These are phyloP conservation scores for Phoma sp. DNA, from an alignment of 2,329 filamentous ascomycete genomes.

Conservation along the genomic window DNA sequence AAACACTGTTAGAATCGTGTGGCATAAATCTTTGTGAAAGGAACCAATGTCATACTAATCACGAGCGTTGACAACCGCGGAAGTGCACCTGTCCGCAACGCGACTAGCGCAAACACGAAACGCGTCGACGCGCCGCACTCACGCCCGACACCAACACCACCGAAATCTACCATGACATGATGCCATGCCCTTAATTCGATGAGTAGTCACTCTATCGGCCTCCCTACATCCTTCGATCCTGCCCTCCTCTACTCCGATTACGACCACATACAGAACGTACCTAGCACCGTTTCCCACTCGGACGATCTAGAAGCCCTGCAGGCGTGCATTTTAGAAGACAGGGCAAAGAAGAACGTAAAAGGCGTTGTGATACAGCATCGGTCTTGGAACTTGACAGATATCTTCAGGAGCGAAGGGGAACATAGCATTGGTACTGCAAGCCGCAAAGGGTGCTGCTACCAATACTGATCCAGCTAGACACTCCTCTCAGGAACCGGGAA, in stretches of 20 bases:
- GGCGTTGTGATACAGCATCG: constrained; percentile 60
- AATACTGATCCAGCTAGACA: constrained; percentile 41
- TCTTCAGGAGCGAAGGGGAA: constrained; percentile 59
- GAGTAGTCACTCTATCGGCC: constrained; percentile 38
- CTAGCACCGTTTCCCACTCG: constrained; percentile 41
- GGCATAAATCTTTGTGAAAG: no score
- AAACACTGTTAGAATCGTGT: no score
- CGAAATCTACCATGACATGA: constrained; percentile 1
- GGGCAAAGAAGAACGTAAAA: constrained; percentile 49
- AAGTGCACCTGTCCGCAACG: background rate
- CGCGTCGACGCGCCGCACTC: constrained; percentile 18
- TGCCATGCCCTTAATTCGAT: constrained; percentile 22
- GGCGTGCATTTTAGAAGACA: constrained; percentile 50
- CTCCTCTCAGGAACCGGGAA: constrained; percentile 35
- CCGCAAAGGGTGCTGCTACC: background rate
- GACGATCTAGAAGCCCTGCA: constrained; percentile 58
- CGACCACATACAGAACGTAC: constrained; percentile 29
- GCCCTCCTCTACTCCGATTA: constrained; percentile 57
- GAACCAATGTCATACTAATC: no score
- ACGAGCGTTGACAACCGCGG: no score
- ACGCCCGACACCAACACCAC: background rate
- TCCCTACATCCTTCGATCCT: constrained; percentile 59
- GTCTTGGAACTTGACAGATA: constrained; percentile 54
- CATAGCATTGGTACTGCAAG: constrained; percentile 40
- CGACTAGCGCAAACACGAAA: background rate